Evolutionary conservation across 2,329 filamentous ascomycete species (phyloP).

Genomic region (Graphilbum fragrans): DNA sequence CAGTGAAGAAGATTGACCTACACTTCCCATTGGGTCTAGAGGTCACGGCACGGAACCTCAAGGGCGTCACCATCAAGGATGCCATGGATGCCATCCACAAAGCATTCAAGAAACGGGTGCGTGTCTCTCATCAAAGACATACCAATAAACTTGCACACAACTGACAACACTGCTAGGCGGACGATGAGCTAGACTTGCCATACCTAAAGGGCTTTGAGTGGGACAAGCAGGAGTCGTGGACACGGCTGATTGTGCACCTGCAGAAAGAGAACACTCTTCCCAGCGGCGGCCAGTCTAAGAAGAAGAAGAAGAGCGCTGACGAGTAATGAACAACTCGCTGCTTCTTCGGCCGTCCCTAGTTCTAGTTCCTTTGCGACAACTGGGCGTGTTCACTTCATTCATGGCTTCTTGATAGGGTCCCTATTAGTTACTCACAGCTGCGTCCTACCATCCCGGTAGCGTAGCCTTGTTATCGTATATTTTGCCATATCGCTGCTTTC

Average conservation of each 20-base stretch:
- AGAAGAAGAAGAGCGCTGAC: slow-evolving; percentile 48
- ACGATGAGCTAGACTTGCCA: slow-evolving; percentile 80
- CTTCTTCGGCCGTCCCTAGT: too few relatives aligned
- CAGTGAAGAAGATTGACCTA: slow-evolving; percentile 88
- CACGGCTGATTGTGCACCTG: slow-evolving; percentile 75
- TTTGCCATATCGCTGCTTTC: slow-evolving; percentile 2
- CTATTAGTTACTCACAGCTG: too few relatives aligned
- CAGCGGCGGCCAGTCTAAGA: slow-evolving; percentile 21
- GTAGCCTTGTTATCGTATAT: not conserved
- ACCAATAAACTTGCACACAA: too few relatives aligned
- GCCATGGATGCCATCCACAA: slow-evolving; percentile 92
- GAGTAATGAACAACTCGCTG: slow-evolving; percentile 19
- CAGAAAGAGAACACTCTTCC: slow-evolving; percentile 46
- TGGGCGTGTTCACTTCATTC: too few relatives aligned
- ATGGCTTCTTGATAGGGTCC: too few relatives aligned
- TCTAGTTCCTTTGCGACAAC: too few relatives aligned
- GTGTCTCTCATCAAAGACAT: too few relatives aligned
- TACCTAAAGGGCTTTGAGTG: slow-evolving; percentile 93
- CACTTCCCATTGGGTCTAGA: slow-evolving; percentile 81
- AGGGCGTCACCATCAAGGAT: slow-evolving; percentile 95
- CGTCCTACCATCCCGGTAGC: too few relatives aligned
- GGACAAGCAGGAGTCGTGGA: slow-evolving; percentile 89
- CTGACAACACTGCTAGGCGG: slow-evolving; percentile 41
- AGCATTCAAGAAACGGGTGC: slow-evolving; percentile 89
- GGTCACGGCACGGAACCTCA: slow-evolving; percentile 80